Evolutionary conservation across 768 basidiomycete species (phyloP).

Genomic region (Lyophyllum decastes): DNA sequence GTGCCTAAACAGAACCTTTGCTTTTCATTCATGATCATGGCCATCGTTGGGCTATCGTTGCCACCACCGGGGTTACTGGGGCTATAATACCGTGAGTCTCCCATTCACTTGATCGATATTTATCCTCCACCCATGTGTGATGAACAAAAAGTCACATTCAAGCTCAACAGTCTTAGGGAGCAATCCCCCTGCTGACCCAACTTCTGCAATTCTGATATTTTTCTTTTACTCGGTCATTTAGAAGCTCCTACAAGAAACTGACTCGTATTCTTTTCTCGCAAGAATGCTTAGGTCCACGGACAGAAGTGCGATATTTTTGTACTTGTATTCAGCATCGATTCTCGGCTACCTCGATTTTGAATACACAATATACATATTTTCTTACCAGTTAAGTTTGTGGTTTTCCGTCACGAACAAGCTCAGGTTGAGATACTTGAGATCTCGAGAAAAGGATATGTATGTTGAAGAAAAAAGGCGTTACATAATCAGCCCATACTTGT

Average conservation of each 20-base stretch:
- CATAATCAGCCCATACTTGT: background rate
- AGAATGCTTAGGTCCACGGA: too few relatives aligned
- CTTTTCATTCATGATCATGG: background rate
- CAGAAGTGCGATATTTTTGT: too few relatives aligned
- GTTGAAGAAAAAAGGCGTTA: background rate
- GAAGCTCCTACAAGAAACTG: background rate
- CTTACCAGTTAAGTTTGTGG: too few relatives aligned
- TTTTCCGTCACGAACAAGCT: too few relatives aligned
- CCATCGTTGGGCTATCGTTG: background rate
- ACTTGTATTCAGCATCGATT: too few relatives aligned
- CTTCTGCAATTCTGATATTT: slow-evolving; percentile 62
- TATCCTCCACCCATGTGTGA: slow-evolving; percentile 29
- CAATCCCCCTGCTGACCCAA: slow-evolving; percentile 46
- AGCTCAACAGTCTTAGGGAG: slow-evolving; percentile 66
- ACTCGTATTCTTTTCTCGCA: background rate
- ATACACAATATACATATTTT: too few relatives aligned
- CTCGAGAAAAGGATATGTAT: too few relatives aligned
- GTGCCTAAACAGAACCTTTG: background rate
- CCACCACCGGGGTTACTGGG: too few relatives aligned
- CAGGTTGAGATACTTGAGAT: too few relatives aligned
- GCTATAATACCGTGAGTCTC: background rate
- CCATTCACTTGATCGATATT: background rate
- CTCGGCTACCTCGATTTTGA: too few relatives aligned
- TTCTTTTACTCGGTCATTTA: slow-evolving; percentile 5
- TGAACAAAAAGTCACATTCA: slow-evolving; percentile 61